Evolutionary conservation across 2,329 filamentous ascomycete genomes (phyloP).

Genomic region (Arthrobotrys musiformis): DNA sequence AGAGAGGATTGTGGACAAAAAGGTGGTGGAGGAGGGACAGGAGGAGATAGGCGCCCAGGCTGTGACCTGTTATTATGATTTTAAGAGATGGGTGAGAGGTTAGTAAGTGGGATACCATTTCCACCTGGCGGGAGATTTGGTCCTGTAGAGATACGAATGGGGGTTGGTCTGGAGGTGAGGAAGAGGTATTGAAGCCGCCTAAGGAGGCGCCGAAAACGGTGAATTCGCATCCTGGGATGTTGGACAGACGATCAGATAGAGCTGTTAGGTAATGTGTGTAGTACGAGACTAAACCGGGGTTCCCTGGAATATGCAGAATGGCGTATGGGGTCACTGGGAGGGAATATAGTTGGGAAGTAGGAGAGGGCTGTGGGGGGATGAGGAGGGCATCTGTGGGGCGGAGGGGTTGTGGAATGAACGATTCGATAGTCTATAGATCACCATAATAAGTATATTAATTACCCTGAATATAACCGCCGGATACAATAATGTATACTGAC

Average conservation of each 20-base stretch:
- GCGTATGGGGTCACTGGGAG: constrained; percentile 62
- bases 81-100: constrained; percentile 31
- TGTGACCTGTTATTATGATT: constrained; percentile 75
- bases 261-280: constrained; percentile 74
- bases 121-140: constrained; percentile 41
- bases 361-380: constrained; percentile 43
- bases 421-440: constrained; percentile 20
- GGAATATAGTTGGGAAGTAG: constrained; percentile 39
- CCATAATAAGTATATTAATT: neutral
- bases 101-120: constrained; percentile 36
- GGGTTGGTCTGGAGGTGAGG: neutral
- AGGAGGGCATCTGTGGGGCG: constrained; percentile 31
- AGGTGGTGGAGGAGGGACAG: constrained; percentile 72
- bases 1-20: neutral
- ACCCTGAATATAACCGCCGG: too few relatives aligned
- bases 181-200: constrained; percentile 39
- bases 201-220: constrained; percentile 44
- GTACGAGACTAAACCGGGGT: constrained; percentile 80
- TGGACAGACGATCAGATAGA: constrained; percentile 63
- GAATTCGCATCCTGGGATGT: constrained; percentile 35
- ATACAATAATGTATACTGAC: constrained; percentile 4
- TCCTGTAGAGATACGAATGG: constrained; percentile 24
- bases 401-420: constrained; percentile 30
- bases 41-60: constrained; percentile 77
- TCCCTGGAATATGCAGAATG: constrained; percentile 79